These are phyloP conservation scores for Bipolaris sorokiniana DNA, from an alignment of 2,329 filamentous ascomycete genomes.

Conservation along the genomic window DNA sequence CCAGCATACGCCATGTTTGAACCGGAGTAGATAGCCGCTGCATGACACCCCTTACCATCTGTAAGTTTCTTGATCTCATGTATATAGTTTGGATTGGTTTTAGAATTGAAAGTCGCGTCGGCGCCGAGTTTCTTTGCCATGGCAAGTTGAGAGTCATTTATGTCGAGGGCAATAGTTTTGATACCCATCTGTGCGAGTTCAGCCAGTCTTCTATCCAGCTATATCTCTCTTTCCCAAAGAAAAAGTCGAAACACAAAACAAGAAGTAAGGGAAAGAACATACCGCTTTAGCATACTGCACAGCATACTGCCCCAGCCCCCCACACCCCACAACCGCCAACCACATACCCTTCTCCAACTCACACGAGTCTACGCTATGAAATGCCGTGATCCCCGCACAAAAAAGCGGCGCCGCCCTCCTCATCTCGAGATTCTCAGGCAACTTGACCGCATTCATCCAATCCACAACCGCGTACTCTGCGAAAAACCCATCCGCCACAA, in stretches of 20 bases:
- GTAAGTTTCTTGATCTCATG: conserved; percentile 52
- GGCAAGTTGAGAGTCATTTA: conserved; percentile 52
- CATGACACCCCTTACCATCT: conserved; percentile 48
- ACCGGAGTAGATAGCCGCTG: conserved; percentile 53
- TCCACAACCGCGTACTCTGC: conserved; percentile 57
- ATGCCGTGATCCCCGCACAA: conserved; percentile 58
- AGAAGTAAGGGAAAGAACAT: background rate
- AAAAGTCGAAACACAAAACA: too few relatives aligned
- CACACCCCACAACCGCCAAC: conserved; percentile 55
- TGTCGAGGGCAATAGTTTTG: conserved; percentile 54
- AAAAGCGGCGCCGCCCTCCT: conserved; percentile 53
- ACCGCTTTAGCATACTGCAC: conserved; percentile 56
- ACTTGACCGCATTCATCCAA: conserved; percentile 52
- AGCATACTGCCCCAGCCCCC: conserved; percentile 56
- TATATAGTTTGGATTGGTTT: conserved; percentile 47
- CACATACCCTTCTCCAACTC: conserved; percentile 44
- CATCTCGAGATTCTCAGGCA: conserved; percentile 49
- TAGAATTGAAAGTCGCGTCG: conserved; percentile 54
- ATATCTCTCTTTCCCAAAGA: too few relatives aligned
- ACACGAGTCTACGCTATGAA: conserved; percentile 42
- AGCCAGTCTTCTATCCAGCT: background rate
- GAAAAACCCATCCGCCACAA: conserved; percentile 55
- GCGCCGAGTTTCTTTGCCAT: conserved; percentile 51
- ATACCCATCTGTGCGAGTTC: conserved; percentile 45
- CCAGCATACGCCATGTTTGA: conserved; percentile 48